These are phyloP conservation scores for Gonapodya prolifera DNA, from an alignment of 192 early-diverging fungal species.

Conservation along the genomic window DNA sequence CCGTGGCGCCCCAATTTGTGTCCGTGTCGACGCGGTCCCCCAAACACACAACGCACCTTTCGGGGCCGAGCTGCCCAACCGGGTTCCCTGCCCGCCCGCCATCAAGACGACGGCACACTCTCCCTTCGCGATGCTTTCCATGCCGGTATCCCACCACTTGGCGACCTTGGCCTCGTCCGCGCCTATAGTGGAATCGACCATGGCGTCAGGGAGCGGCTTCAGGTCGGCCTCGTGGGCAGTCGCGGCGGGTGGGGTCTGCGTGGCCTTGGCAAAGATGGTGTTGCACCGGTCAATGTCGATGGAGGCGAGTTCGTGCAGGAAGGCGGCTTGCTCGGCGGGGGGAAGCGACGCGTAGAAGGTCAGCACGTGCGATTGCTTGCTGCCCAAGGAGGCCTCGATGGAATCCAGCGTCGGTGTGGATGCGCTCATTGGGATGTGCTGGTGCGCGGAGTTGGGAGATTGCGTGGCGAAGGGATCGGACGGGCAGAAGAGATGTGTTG, in stretches of 20 bases:
- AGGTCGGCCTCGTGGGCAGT: constrained; percentile 23
- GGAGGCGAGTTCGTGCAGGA: constrained; percentile 51
- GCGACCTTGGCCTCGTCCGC: constrained; percentile 19
- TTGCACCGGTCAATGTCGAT: constrained; percentile 75
- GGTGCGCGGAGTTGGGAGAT: no score
- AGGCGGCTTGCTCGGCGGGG: constrained; percentile 31
- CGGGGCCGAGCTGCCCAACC: constrained; percentile 39
- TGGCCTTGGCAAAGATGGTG: constrained; percentile 68
- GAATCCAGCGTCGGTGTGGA: background rate
- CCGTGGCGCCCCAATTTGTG: no score
- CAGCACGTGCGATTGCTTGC: constrained; percentile 83
- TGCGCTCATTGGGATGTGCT: background rate
- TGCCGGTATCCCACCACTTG: constrained; percentile 60
- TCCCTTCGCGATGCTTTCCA: constrained; percentile 65
- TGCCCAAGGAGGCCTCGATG: constrained; percentile 13
- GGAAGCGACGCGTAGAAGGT: constrained; percentile 60
- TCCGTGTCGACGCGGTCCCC: no score
- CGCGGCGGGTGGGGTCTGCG: constrained; percentile 25
- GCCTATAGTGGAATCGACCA: constrained; percentile 29
- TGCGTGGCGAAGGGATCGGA: no score
- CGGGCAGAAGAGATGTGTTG: no score
- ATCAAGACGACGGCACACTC: constrained; percentile 92
- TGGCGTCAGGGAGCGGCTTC: constrained; percentile 57
- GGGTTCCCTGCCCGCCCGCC: constrained; percentile 80
- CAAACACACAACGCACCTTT: background rate